Evolutionary conservation across 768 basidiomycete genomes (phyloP), one percentile per base, ranked within the genome.

Genomic region (Holtermanniella nyarrowii): DNA sequence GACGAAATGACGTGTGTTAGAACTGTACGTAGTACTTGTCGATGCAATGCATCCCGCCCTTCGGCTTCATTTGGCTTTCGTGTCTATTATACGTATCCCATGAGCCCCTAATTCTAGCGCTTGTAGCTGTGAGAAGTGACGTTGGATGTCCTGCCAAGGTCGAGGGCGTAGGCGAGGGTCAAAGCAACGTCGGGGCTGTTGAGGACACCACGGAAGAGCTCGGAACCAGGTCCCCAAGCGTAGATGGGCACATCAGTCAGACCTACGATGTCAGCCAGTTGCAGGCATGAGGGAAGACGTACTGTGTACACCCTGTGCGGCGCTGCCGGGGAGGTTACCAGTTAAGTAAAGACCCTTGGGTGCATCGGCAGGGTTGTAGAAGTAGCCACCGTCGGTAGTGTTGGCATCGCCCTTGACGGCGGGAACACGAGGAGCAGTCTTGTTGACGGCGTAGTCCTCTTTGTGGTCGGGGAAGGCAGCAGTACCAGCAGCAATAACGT

Each of bases 301-400:
- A 26, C 67, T 71, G 58, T 74, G 73, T 4, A 74, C 72, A 41
- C 73, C 73, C 51, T 72, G 68, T 21, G 60, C 60, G 18, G 58
- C 46, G 1, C 26, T 13, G 2, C 50, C 55, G 12, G 67, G 70
- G 11, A 74, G 52, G 52, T 67, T 71, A 39, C 73, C 73, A 27
- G 65, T 66, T 54, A 70, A 56, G 31, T 60, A 50, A 61, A 73
- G 72, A 3, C 74, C 74, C 39, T 54, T 43, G 3, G 60, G 55
- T 25, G 63, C 58, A 52, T 74, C 73, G 3, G 50, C 52, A 7
- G 65, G 60, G 60, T 72, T 71, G 53, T 63, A 70, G 54, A 60
- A 56, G 50, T 56, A 66, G n/a, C 58, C 61, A 31, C 44, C 23
- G 16, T 21, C 39, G 10, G 31, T 37, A 24, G 53, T 25, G 25